phyloP scores from a whole-genome alignment of 257 asterid species.

The Buddleja alternifolia region DNA sequence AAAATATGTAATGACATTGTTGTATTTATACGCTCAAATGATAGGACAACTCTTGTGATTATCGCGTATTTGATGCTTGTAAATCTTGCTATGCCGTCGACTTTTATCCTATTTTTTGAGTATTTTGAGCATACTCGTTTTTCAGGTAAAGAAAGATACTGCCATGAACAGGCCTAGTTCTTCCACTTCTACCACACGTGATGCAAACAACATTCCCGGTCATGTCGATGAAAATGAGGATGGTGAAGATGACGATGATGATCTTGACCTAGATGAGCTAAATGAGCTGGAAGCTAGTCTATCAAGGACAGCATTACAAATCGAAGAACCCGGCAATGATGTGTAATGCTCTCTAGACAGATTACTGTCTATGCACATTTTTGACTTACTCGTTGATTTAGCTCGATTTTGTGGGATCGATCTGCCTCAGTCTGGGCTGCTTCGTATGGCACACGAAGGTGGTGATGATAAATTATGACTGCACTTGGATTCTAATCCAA shows the following conservation, averaged over 20 bases:
- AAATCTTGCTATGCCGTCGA: background rate
- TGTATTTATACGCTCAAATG: too few relatives aligned
- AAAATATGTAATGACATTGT: background rate
- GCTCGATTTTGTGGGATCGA: too few relatives aligned
- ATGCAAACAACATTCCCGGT: slow-evolving; percentile 22
- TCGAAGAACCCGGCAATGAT: slow-evolving; percentile 38
- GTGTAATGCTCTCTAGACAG: slow-evolving; percentile 10
- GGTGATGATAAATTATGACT: too few relatives aligned
- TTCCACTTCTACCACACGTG: slow-evolving; percentile 42
- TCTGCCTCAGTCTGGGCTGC: too few relatives aligned
- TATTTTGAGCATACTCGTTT: background rate
- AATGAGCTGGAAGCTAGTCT: slow-evolving; percentile 77
- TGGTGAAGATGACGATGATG: slow-evolving; percentile 53
- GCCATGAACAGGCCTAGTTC: slow-evolving; percentile 46
- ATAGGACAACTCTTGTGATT: too few relatives aligned
- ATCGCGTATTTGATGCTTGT: background rate
- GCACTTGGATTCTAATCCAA: too few relatives aligned
- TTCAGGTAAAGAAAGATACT: slow-evolving; percentile 43
- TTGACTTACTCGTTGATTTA: too few relatives aligned
- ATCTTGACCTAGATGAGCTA: slow-evolving; percentile 74
- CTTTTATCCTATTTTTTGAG: slow-evolving; percentile 17
- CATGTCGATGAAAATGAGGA: slow-evolving; percentile 18
- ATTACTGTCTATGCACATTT: slow-evolving; percentile 19
- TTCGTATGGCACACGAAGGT: too few relatives aligned
- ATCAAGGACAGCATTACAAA: slow-evolving; percentile 59